A percentile compares a stretch with the other conserved stretches of the same genome.
Evolutionary conservation across 2,329 filamentous ascomycete species (phyloP).

Genomic region (Teratosphaeria zuluensis): DNA sequence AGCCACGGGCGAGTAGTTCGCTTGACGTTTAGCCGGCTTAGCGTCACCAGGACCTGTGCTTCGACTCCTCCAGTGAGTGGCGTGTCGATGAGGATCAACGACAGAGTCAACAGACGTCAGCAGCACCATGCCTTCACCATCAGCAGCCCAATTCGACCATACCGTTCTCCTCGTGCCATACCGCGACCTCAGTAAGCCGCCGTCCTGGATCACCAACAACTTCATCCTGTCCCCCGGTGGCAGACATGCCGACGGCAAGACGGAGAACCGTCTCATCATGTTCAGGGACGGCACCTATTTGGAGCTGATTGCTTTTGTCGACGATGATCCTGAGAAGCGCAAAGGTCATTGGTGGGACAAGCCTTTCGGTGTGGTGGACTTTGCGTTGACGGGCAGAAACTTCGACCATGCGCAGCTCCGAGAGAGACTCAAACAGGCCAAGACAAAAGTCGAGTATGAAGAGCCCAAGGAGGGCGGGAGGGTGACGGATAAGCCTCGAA

Average conservation of each 20-base stretch:
- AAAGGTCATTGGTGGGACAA: constrained; percentile 51
- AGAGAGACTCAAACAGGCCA: constrained; percentile 10
- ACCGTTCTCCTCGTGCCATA: constrained; percentile 54
- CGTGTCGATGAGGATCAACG: background rate
- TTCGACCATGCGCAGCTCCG: constrained; percentile 14
- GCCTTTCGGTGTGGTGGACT: constrained; percentile 48
- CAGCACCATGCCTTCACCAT: background rate
- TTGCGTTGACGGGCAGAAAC: constrained; percentile 42
- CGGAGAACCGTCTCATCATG: constrained; percentile 53
- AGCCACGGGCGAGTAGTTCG: background rate
- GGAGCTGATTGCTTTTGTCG: constrained; percentile 55
- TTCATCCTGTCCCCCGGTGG: constrained; percentile 54
- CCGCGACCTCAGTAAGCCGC: constrained; percentile 37
- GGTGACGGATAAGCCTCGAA: constrained; percentile 42
- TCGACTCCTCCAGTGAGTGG: background rate
- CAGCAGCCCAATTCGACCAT: constrained; percentile 46
- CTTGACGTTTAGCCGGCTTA: background rate
- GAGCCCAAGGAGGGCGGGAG: constrained; percentile 46
- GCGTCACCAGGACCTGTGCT: background rate
- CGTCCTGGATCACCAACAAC: constrained; percentile 41
- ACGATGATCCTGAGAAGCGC: constrained; percentile 33
- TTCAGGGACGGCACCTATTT: constrained; percentile 57
- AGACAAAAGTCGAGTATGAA: constrained; percentile 35
- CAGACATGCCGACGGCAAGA: constrained; percentile 50
- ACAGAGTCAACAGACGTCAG: background rate